Percentiles rank a stretch among this genome's conserved stretches.
Conservation (phyloP, 768 basidiomycete species). For the Boletus coccyginus region DNA sequence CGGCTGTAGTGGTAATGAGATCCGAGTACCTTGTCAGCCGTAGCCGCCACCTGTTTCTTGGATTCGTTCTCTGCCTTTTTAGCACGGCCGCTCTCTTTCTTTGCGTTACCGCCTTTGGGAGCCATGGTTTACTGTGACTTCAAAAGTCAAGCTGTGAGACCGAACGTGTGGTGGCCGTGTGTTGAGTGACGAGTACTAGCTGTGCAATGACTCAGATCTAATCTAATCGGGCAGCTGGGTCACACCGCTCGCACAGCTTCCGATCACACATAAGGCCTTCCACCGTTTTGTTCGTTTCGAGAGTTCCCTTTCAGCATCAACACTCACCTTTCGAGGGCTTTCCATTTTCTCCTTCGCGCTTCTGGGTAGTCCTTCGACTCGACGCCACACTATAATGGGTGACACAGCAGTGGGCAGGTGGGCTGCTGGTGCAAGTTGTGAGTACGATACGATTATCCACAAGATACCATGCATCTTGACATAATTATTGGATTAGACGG, state of each 20-base stretch:
- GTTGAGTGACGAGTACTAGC: not conserved
- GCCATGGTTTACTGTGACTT: slow-evolving; percentile 50
- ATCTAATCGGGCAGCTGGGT: slow-evolving; percentile 16
- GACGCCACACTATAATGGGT: slow-evolving; percentile 17
- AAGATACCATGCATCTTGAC: not conserved
- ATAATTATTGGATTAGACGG: slow-evolving; percentile 49
- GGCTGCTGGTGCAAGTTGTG: slow-evolving; percentile 37
- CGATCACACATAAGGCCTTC: slow-evolving; percentile 8
- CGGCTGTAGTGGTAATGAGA: not conserved
- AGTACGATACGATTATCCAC: slow-evolving; percentile 10
- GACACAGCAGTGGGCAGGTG: slow-evolving; percentile 33
- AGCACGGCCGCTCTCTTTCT: slow-evolving; percentile 87
- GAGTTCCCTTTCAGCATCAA: not conserved
- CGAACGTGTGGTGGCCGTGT: not conserved
- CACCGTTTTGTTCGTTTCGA: not conserved
- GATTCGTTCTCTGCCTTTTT: slow-evolving; percentile 91
- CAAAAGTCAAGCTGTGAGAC: slow-evolving; percentile 4
- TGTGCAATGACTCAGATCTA: slow-evolving; percentile 21
- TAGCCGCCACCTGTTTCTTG: slow-evolving; percentile 67
- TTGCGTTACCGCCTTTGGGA: slow-evolving; percentile 85
- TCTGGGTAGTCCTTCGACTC: not conserved
- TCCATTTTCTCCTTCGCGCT: not conserved
- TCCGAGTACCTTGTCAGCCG: slow-evolving; percentile 53
- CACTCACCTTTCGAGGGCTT: not conserved
- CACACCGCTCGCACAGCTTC: slow-evolving; percentile 24